These are phyloP conservation scores for Cladosporium colombiae DNA, from an alignment of 2,329 filamentous ascomycete species.

Conservation along the genomic window DNA sequence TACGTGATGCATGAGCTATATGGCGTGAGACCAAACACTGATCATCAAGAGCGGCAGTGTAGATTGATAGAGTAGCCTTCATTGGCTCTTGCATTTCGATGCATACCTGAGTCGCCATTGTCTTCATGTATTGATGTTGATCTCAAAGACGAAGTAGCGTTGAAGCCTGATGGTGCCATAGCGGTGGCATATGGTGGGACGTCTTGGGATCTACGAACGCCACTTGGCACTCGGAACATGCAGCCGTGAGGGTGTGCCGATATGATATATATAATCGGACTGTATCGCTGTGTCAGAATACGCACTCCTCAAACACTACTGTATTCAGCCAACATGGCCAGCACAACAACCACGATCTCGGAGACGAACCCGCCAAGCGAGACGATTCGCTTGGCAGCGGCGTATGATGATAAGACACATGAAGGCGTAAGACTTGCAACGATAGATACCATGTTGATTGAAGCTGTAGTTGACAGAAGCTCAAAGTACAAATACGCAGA, in stretches of 20 bases:
- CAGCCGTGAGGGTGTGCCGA: neutral
- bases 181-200: neutral
- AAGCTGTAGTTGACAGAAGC: neutral
- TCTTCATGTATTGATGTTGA: neutral
- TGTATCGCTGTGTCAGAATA: neutral
- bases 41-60: neutral
- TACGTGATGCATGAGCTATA: neutral
- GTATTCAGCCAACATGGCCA: neutral
- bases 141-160: neutral
- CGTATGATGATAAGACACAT: neutral
- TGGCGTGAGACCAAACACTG: neutral
- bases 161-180: constrained; percentile 1
- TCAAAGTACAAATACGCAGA: constrained; percentile 5
- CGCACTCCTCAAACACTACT: neutral
- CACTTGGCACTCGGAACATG: neutral
- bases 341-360: neutral
- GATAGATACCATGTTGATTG: no score
- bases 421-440: neutral
- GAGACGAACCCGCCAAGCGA: neutral
- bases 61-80: neutral
- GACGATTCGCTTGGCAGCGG: neutral
- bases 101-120: neutral
- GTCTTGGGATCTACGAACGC: neutral
- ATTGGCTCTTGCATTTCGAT: neutral
- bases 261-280: neutral